Percentiles rank a stretch among this genome's conserved stretches.
These are phyloP conservation scores for Leersia perrieri DNA, from an alignment of 176 grass and related monocot genomes.

Conservation along the genomic window DNA sequence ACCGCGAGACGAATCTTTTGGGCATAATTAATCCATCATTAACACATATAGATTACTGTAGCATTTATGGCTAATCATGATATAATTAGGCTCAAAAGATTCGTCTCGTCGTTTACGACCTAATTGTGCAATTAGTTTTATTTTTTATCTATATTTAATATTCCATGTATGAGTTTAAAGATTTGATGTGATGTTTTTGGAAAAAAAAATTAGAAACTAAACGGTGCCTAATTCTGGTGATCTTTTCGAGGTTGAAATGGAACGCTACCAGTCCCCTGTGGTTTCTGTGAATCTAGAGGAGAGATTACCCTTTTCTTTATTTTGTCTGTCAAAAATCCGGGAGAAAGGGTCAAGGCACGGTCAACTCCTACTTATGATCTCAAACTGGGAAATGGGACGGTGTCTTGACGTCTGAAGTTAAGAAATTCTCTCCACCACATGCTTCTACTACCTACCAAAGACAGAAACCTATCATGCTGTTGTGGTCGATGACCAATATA, in stretches of 20 bases:
- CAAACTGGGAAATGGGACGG: not conserved
- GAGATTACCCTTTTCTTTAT: not conserved
- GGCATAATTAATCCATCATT: no score
- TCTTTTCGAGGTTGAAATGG: not conserved
- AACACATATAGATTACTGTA: no score
- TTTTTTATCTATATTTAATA: no score
- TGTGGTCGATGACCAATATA: not conserved
- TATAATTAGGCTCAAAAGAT: no score
- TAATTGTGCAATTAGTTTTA: no score
- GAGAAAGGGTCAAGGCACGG: not conserved
- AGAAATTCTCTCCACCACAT: not conserved
- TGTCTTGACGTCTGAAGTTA: not conserved
- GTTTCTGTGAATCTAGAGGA: not conserved
- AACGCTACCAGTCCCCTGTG: not conserved
- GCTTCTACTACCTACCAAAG: not conserved
- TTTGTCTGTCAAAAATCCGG: not conserved
- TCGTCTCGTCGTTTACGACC: no score
- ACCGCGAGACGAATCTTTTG: no score
- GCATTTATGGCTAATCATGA: no score
- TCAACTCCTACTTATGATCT: not conserved
- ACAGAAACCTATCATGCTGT: not conserved
- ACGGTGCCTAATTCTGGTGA: not conserved
- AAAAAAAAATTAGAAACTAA: no score
- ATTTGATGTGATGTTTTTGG: no score
- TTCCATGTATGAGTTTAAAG: no score